A percentile compares a stretch with the other conserved stretches of the same genome.
Evolutionary conservation across 2,329 filamentous ascomycete genomes (phyloP).

Genomic region (Colletotrichum eremochloae): DNA sequence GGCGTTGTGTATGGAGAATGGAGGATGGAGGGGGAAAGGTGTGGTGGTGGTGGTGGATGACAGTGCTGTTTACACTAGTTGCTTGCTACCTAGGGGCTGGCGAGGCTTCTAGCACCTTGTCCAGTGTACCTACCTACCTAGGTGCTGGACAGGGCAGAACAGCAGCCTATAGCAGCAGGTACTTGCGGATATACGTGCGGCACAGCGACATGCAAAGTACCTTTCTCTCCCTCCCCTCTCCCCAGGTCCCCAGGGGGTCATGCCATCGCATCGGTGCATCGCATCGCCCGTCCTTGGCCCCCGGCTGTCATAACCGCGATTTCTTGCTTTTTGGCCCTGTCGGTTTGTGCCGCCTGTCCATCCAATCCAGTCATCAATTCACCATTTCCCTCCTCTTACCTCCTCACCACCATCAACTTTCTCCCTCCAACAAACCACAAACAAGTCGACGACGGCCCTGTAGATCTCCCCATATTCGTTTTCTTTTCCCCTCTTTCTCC

Average conservation of each 20-base stretch:
- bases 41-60: conserved; percentile 4
- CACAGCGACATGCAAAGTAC: background rate
- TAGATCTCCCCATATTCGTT: background rate
- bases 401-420: conserved; percentile 5
- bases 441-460: conserved; percentile 18
- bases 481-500: background rate
- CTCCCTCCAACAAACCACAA: conserved; percentile 2
- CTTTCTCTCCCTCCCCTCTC: background rate
- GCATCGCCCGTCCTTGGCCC: conserved; percentile 21
- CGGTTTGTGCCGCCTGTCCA: conserved; percentile 25
- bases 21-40: background rate
- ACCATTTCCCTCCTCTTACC: conserved; percentile 6
- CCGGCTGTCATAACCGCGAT: conserved; percentile 22
- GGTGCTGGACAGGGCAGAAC: background rate
- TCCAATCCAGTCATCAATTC: conserved; percentile 32
- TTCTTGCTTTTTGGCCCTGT: conserved; percentile 39
- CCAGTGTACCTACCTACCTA: no score
- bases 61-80: conserved; percentile 17
- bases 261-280: conserved; percentile 36
- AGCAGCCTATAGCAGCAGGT: background rate
- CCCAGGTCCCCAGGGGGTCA: conserved; percentile 2
- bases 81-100: conserved; percentile 17
- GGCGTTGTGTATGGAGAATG: background rate
- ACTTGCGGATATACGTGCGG: background rate
- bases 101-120: conserved; percentile 19